A percentile compares a stretch with the other conserved stretches of the same genome.
Evolutionary conservation across 2,329 filamentous ascomycete species (phyloP).

Genomic region (Claviceps quebecensis): DNA sequence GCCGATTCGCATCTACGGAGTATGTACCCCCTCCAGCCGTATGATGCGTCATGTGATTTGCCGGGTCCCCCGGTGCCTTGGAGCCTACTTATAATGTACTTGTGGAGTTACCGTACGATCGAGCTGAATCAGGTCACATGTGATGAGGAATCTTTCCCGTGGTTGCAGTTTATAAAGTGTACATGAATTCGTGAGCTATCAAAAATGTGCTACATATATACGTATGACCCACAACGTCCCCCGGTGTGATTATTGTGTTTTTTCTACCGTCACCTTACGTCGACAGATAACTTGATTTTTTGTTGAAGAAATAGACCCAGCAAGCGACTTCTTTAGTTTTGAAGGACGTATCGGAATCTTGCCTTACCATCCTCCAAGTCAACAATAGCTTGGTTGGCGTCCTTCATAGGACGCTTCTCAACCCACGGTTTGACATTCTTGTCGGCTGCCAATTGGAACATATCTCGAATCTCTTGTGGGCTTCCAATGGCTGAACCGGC

Average conservation of each 20-base stretch:
- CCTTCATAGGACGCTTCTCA: constrained; percentile 38
- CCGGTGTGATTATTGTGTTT: background rate
- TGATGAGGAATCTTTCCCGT: background rate
- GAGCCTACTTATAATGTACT: too few relatives aligned
- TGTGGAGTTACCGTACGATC: background rate
- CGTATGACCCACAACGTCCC: background rate
- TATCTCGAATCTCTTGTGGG: constrained; percentile 43
- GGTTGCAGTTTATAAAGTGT: background rate
- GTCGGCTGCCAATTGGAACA: constrained; percentile 42
- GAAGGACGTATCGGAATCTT: constrained; percentile 32
- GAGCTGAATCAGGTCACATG: too few relatives aligned
- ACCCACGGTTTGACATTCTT: constrained; percentile 43
- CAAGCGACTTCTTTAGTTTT: constrained; percentile 18
- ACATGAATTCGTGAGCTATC: background rate
- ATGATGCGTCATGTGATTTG: background rate
- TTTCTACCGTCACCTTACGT: background rate
- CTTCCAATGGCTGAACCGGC: constrained; percentile 32
- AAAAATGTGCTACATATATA: background rate
- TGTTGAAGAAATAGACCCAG: background rate
- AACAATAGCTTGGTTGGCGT: constrained; percentile 40
- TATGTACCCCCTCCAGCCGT: background rate
- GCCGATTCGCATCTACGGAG: background rate
- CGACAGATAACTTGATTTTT: background rate
- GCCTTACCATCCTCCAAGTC: constrained; percentile 42
- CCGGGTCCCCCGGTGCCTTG: background rate